Evolutionary conservation across 805 yeast species (phyloP), one percentile per base, ranked within the genome.

Genomic region (Wickerhamiella nectarea): DNA sequence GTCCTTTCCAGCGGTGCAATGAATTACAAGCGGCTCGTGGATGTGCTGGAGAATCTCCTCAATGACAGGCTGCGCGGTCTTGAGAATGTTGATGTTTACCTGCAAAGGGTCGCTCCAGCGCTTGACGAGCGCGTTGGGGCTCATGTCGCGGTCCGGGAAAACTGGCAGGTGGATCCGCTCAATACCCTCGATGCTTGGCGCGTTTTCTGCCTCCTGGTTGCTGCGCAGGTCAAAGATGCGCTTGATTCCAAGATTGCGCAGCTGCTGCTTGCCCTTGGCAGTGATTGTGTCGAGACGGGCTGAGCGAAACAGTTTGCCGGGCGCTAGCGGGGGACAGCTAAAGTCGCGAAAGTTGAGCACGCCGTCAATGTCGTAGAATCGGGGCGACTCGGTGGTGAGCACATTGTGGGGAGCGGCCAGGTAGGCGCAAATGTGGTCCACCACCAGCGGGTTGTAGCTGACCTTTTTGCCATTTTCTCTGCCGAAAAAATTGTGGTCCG

Each of bases 1-100:
- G 57, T 84, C 94, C 57, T 83, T 84, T 1, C 94, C 94, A 1
- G 89, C 89, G 3, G 87, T 74, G 61, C 94, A 84, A 56, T 82
- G 89, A 58, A 77, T 74, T 7, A 79, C 60, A 46, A 84, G 62
- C 1, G 73, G 70, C 17, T 62, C 64, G n/a, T 62, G 58, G 2
- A 75, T 70, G 34, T 65, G 57, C 18, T 22, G 52, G 15, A 44
- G 6, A 11, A 44, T 40, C 66, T 14, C 60, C 62, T n/a, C 63
- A 58, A 40, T 56, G 2, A 12, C 29, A 4, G 36, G 38, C 17
- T 12, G 28, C 3, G 35, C 29, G 65, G 73, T 21, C 59, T 57
- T 62, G 41, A 83, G 58, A 51, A 80, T 71, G 44, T 73, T 74
- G 44, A 68, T 67, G 70, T 79, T 72, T 17, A 79, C 73, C 22